Conservation (phyloP, 2,329 filamentous ascomycete genomes). For the Aspergillus jensenii region DNA sequence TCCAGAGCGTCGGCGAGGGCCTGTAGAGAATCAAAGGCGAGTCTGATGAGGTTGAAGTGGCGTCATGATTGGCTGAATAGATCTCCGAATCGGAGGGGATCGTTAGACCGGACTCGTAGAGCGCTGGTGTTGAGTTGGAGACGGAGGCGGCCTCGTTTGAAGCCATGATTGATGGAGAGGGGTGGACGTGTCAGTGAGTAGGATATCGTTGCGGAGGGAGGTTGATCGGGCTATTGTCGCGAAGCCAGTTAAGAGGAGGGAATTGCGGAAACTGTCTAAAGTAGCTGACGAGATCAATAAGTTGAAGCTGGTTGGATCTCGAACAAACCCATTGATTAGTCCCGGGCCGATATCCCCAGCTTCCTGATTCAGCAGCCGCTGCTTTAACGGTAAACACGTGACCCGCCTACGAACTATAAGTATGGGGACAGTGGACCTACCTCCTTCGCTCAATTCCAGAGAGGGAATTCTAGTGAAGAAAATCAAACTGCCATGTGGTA, state of each 20-base stretch:
- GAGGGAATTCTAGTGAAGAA: too few species aligned
- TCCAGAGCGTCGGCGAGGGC: slow-evolving; percentile 85
- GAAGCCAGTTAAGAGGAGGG: background rate
- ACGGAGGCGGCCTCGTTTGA: slow-evolving; percentile 27
- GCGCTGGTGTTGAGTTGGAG: slow-evolving; percentile 33
- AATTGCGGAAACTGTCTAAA: background rate
- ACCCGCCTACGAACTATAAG: background rate
- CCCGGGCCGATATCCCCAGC: slow-evolving; percentile 2
- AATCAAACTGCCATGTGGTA: too few species aligned
- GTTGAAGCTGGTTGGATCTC: background rate
- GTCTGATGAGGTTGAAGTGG: slow-evolving; percentile 34
- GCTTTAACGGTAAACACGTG: background rate
- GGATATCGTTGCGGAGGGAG: background rate
- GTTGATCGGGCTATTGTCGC: background rate
- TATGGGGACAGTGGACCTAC: background rate
- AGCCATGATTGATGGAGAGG: slow-evolving; percentile 26
- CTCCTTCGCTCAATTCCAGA: too few species aligned
- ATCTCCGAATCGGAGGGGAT: slow-evolving; percentile 51
- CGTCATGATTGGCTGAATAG: slow-evolving; percentile 45
- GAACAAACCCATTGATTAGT: slow-evolving; percentile 1
- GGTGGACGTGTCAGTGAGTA: background rate
- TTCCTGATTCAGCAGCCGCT: slow-evolving; percentile 18
- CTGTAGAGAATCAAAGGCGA: slow-evolving; percentile 66
- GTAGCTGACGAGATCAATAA: background rate
- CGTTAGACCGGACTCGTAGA: slow-evolving; percentile 45